Evolutionary conservation across 2,329 filamentous ascomycete species (phyloP).

Genomic region (Colletotrichum ledebouriae): DNA sequence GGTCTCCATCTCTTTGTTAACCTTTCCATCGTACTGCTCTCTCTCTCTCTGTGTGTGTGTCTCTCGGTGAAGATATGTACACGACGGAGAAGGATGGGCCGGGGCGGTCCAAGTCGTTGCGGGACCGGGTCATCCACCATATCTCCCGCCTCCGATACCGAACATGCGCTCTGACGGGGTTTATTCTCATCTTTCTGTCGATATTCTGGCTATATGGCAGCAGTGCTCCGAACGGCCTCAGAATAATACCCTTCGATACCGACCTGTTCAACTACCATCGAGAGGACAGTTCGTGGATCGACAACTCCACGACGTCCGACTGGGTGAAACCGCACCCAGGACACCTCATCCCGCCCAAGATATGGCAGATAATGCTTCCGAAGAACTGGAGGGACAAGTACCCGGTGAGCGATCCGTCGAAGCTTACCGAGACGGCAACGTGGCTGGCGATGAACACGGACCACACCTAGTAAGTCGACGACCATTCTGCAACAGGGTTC

Average conservation of each 20-base stretch:
- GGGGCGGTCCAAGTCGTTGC: neutral
- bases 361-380: constrained; percentile 43
- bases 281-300: neutral
- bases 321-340: constrained; percentile 21
- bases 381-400: constrained; percentile 14
- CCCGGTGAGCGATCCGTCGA: constrained; percentile 16
- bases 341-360: constrained; percentile 29
- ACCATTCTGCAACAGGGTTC: neutral
- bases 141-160: constrained; percentile 21
- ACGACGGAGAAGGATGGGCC: constrained; percentile 7
- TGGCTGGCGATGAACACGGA: constrained; percentile 43
- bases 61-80: constrained; percentile 2
- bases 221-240: neutral
- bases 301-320: constrained; percentile 20
- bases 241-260: neutral
- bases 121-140: neutral
- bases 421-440: constrained; percentile 32
- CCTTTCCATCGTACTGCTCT: neutral
- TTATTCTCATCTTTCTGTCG: constrained; percentile 1
- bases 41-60: neutral
- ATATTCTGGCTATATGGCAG: constrained; percentile 16
- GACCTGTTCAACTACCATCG: neutral
- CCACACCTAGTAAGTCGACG: constrained; percentile 38
- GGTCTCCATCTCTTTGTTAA: neutral
- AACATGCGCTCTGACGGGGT: constrained; percentile 15